phyloP scores from a whole-genome alignment of 2,329 filamentous ascomycete species.

The Fusarium sp. region DNA sequence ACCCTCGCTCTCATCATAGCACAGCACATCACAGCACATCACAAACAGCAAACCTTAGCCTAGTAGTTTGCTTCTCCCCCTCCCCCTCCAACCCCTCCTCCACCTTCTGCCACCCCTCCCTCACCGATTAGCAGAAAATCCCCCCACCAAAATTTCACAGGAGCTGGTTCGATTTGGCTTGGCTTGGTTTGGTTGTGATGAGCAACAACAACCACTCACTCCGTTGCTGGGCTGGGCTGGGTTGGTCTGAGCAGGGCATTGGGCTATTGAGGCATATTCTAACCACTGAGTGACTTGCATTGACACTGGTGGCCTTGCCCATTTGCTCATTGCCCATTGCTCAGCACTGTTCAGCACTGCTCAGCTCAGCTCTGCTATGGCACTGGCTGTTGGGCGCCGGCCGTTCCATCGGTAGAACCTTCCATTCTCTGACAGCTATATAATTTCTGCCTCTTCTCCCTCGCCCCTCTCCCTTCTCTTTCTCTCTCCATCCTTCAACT shows the following conservation, averaged over 20 bases:
- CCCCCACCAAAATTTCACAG: constrained; percentile 45
- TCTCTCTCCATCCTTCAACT: constrained; percentile 24
- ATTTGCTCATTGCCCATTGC: not conserved
- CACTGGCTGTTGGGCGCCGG: constrained; percentile 36
- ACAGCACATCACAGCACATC: not conserved
- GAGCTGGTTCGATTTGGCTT: constrained; percentile 41
- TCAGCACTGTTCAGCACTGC: constrained; percentile 9
- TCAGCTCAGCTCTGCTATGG: constrained; percentile 19
- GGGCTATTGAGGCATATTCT: constrained; percentile 49
- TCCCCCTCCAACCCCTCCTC: constrained; percentile 31
- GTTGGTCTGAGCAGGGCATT: constrained; percentile 2
- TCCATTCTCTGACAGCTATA: constrained; percentile 33
- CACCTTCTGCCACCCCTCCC: constrained; percentile 38
- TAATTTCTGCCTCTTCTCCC: constrained; percentile 30
- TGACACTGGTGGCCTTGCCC: constrained; percentile 12
- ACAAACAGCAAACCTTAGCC: constrained; percentile 1
- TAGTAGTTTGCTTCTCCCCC: not conserved
- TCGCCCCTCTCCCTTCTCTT: constrained; percentile 27
- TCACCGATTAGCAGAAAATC: constrained; percentile 37
- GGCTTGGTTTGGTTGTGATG: constrained; percentile 42
- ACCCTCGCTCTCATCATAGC: not conserved
- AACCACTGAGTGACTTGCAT: constrained; percentile 20
- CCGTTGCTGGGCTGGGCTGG: constrained; percentile 13
- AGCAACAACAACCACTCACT: constrained; percentile 45
- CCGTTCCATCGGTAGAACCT: constrained; percentile 35